Evolutionary conservation across 495 filamentous ascomycete species (phyloP).

Genomic region (Penicillium fimorum): DNA sequence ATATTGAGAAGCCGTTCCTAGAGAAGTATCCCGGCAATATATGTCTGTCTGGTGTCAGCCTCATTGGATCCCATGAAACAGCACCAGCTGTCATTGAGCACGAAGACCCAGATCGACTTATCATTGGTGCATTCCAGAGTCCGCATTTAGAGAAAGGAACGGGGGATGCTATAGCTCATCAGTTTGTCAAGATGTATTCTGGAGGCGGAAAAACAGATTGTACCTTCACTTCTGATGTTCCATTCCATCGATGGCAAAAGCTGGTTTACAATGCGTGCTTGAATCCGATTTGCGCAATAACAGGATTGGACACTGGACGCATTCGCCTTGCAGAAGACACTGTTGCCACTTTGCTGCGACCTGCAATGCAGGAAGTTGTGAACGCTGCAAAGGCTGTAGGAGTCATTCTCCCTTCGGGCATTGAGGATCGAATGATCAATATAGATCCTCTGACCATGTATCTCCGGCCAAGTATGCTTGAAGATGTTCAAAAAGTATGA

Average conservation of each 20-base stretch:
- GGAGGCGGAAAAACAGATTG: neutral
- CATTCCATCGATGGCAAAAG: slow-evolving; percentile 28
- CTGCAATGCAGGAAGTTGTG: slow-evolving; percentile 3
- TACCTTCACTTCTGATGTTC: neutral
- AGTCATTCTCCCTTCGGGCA: neutral
- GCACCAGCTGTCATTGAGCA: slow-evolving; percentile 46
- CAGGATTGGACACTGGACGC: slow-evolving; percentile 46
- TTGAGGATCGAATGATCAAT: neutral
- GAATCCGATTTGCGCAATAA: slow-evolving; percentile 47
- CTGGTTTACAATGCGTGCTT: slow-evolving; percentile 50
- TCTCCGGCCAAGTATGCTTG: slow-evolving; percentile 30
- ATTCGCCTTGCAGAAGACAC: slow-evolving; percentile 39
- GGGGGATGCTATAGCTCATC: neutral
- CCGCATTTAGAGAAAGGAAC: slow-evolving; percentile 15
- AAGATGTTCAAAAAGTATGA: slow-evolving; percentile 45
- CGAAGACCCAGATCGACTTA: slow-evolving; percentile 37
- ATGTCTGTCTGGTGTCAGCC: slow-evolving; percentile 51
- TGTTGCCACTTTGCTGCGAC: slow-evolving; percentile 39
- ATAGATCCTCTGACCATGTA: neutral
- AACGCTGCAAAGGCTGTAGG: neutral
- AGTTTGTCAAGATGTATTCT: neutral
- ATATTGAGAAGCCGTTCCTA: slow-evolving; percentile 58
- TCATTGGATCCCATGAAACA: slow-evolving; percentile 51
- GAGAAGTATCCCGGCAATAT: slow-evolving; percentile 49
- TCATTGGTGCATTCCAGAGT: slow-evolving; percentile 47